phyloP scores from a whole-genome alignment of 2,329 filamentous ascomycete genomes.

The Zarea fungicola region DNA sequence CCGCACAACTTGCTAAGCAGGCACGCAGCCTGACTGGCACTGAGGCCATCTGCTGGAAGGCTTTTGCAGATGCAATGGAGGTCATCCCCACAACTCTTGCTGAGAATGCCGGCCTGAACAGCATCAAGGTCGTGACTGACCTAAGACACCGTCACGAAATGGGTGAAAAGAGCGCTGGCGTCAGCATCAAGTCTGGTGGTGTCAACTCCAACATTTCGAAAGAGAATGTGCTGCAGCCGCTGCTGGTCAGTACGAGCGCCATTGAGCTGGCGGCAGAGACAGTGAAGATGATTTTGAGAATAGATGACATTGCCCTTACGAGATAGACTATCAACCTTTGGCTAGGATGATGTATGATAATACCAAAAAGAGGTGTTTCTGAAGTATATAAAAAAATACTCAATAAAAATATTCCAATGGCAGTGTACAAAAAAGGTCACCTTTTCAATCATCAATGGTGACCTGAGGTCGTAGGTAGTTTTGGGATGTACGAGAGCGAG shows the following conservation, averaged over 20 bases:
- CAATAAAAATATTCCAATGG: conserved; percentile 8
- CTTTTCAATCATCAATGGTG: too few relatives aligned
- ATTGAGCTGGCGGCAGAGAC: conserved; percentile 97
- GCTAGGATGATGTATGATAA: conserved; percentile 33
- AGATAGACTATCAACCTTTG: conserved; percentile 39
- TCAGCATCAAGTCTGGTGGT: conserved; percentile 96
- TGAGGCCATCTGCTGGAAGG: conserved; percentile 98
- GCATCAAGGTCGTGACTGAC: conserved; percentile 97
- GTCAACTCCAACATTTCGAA: conserved; percentile 96
- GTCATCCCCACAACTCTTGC: conserved; percentile 94
- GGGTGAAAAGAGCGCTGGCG: conserved; percentile 91
- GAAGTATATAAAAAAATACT: conserved; percentile 3
- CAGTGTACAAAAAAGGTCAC: conserved; percentile 16
- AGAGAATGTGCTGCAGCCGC: conserved; percentile 92
- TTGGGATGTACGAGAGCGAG: too few relatives aligned
- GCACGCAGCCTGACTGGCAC: conserved; percentile 82
- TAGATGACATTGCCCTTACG: conserved; percentile 61
- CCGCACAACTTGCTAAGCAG: conserved; percentile 76
- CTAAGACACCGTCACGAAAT: conserved; percentile 89
- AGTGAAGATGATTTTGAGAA: conserved; percentile 83
- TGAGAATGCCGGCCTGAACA: conserved; percentile 95
- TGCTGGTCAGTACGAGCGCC: conserved; percentile 94
- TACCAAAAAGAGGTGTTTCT: conserved; percentile 20
- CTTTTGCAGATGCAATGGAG: conserved; percentile 95
- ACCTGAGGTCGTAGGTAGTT: too few relatives aligned